These are phyloP conservation scores for Blastobotrys attinorum DNA, from an alignment of 805 yeast genomes.

Conservation along the genomic window DNA sequence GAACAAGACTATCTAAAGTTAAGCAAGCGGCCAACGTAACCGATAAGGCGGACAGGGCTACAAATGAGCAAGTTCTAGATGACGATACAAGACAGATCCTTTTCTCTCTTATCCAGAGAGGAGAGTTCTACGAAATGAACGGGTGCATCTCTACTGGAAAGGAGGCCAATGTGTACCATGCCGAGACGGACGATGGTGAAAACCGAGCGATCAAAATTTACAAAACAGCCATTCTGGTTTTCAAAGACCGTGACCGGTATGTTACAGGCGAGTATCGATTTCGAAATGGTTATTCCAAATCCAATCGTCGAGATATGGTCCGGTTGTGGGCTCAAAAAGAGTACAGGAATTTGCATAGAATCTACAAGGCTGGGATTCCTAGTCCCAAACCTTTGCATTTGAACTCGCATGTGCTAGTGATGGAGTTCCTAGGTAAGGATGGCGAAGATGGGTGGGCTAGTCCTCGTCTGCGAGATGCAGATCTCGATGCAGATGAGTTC, in stretches of 20 bases:
- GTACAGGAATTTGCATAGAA: slow-evolving; percentile 82
- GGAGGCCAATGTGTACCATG: slow-evolving; percentile 97
- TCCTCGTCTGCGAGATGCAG: slow-evolving; percentile 82
- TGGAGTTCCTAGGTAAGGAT: slow-evolving; percentile 76
- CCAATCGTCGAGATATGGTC: slow-evolving; percentile 96
- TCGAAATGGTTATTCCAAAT: slow-evolving; percentile 72
- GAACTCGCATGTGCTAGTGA: slow-evolving; percentile 82
- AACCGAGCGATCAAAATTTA: slow-evolving; percentile 87
- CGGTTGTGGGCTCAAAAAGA: slow-evolving; percentile 98
- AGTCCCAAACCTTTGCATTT: slow-evolving; percentile 89
- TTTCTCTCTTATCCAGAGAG: slow-evolving; percentile 72
- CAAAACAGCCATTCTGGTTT: slow-evolving; percentile 93
- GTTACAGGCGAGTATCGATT: slow-evolving; percentile 95
- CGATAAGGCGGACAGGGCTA: slow-evolving; percentile 90
- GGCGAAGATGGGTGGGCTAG: slow-evolving; percentile 78
- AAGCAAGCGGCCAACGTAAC: slow-evolving; percentile 17
- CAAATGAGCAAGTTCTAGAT: slow-evolving; percentile 93
- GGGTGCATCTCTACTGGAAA: slow-evolving; percentile 97
- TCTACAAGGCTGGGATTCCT: slow-evolving; percentile 73
- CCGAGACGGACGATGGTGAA: slow-evolving; percentile 34
- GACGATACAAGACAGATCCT: slow-evolving; percentile 86
- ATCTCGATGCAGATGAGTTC: slow-evolving; percentile 58
- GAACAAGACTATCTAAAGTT: slow-evolving; percentile 18
- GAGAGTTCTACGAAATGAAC: slow-evolving; percentile 74
- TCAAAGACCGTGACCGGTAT: slow-evolving; percentile 91